Evolutionary conservation across 169 alveolate species (phyloP).

Genomic region (Sarcocystis neurona): DNA sequence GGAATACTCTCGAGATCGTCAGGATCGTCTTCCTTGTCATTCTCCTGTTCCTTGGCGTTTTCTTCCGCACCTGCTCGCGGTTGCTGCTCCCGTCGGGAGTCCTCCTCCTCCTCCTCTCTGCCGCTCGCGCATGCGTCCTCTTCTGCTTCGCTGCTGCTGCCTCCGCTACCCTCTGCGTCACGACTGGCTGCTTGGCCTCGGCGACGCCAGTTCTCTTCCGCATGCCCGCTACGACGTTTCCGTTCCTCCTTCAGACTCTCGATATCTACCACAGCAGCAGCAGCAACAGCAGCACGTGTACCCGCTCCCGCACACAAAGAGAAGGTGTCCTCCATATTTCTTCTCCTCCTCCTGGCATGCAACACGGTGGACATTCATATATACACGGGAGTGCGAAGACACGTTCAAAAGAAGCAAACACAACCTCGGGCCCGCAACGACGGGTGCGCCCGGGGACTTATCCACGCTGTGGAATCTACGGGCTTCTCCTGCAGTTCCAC

Average conservation of each 20-base stretch:
- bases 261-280: neutral
- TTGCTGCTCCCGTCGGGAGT: no score
- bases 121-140: neutral
- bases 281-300: neutral
- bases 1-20: constrained; percentile 12
- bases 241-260: neutral
- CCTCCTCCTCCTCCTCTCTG: neutral
- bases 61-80: neutral
- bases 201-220: neutral
- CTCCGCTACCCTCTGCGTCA: neutral
- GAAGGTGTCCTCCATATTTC: no score
- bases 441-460: no score
- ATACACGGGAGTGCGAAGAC: no score
- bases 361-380: no score
- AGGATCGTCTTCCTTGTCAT: neutral
- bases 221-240: neutral
- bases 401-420: no score
- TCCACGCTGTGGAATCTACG: no score
- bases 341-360: no score
- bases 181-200: neutral
- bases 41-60: neutral
- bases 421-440: no score
- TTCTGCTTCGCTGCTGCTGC: neutral
- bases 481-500: no score
- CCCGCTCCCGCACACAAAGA: neutral